A percentile compares a stretch with the other conserved stretches of the same genome.
Evolutionary conservation across 2,329 filamentous ascomycete species (phyloP).

Genomic region (Colletotrichum sp.): DNA sequence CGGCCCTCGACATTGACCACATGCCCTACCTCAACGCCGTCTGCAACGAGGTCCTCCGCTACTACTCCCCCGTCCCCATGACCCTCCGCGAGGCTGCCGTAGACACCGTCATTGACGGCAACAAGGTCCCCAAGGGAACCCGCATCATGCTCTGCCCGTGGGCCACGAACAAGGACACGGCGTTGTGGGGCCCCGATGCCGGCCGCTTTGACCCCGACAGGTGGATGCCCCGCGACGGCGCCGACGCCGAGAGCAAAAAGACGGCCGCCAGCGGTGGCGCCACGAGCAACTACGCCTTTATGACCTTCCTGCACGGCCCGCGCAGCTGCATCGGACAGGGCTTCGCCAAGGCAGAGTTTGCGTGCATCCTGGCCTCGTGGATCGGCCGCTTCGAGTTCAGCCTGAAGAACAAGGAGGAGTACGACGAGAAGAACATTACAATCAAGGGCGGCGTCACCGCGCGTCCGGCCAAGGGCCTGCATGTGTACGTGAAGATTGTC

Average conservation of each 20-base stretch:
- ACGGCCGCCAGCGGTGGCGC: slow-evolving; percentile 70
- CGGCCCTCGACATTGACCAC: slow-evolving; percentile 66
- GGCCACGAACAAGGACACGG: slow-evolving; percentile 72
- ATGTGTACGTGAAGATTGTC: slow-evolving; percentile 69
- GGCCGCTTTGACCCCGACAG: slow-evolving; percentile 78
- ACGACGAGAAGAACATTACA: slow-evolving; percentile 69
- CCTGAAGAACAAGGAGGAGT: slow-evolving; percentile 60
- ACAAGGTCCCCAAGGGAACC: slow-evolving; percentile 73
- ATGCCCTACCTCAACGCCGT: slow-evolving; percentile 84
- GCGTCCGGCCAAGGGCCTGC: slow-evolving; percentile 74
- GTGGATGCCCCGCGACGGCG: slow-evolving; percentile 63
- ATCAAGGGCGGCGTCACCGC: slow-evolving; percentile 76
- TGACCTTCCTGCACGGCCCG: slow-evolving; percentile 88
- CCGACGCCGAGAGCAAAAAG: slow-evolving; percentile 35
- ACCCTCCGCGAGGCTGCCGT: slow-evolving; percentile 70
- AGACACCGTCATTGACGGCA: slow-evolving; percentile 69
- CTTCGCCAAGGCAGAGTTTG: slow-evolving; percentile 86
- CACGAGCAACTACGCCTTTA: slow-evolving; percentile 74
- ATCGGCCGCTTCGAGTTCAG: slow-evolving; percentile 76
- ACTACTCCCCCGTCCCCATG: slow-evolving; percentile 73
- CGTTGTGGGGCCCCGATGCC: slow-evolving; percentile 80
- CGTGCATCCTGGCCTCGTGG: slow-evolving; percentile 78
- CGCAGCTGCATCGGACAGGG: slow-evolving; percentile 82
- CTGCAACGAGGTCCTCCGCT: slow-evolving; percentile 77
- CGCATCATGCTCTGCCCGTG: slow-evolving; percentile 67